A percentile compares a stretch with the other conserved stretches of the same genome.
These are phyloP conservation scores for Leccinum griseonigrum DNA, from an alignment of 1,284 basidiomycete species.

Conservation along the genomic window DNA sequence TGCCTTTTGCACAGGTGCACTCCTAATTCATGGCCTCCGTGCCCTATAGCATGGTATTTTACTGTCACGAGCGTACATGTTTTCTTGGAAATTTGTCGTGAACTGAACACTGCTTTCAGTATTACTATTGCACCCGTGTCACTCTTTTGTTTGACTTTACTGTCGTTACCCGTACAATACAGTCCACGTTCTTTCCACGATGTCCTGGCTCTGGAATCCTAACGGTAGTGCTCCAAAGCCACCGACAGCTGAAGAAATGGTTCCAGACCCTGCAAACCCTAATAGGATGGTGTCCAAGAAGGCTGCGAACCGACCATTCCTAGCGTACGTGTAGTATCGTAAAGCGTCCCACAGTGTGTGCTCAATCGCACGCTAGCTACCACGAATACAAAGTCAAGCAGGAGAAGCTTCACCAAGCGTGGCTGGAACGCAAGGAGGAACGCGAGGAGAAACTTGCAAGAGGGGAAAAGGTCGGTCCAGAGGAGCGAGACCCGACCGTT, in stretches of 20 bases:
- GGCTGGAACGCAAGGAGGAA: slow-evolving; percentile 67
- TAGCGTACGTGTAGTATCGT: slow-evolving; percentile 55
- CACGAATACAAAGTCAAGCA: slow-evolving; percentile 64
- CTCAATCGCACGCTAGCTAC: slow-evolving; percentile 45
- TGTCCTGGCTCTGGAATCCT: slow-evolving; percentile 35
- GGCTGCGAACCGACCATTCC: slow-evolving; percentile 76
- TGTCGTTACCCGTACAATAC: not conserved
- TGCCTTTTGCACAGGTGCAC: slow-evolving; percentile 32
- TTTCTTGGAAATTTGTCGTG: not conserved
- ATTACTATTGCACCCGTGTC: slow-evolving; percentile 4
- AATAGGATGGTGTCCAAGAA: slow-evolving; percentile 72
- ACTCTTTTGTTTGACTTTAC: not conserved
- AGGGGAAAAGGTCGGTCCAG: slow-evolving; percentile 70
- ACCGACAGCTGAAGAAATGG: slow-evolving; percentile 29
- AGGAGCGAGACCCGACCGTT: slow-evolving; percentile 69
- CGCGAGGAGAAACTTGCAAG: slow-evolving; percentile 70
- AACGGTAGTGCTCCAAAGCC: slow-evolving; percentile 21
- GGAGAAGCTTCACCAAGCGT: slow-evolving; percentile 59
- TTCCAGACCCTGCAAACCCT: slow-evolving; percentile 53
- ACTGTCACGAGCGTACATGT: slow-evolving; percentile 9
- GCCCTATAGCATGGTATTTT: slow-evolving; percentile 25
- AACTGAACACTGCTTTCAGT: not conserved
- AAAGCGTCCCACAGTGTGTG: slow-evolving; percentile 2
- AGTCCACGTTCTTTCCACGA: slow-evolving; percentile 7
- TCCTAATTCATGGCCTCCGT: slow-evolving; percentile 29